phyloP scores from a whole-genome alignment of 805 yeast species.

The Saccharomyces mikatae region DNA sequence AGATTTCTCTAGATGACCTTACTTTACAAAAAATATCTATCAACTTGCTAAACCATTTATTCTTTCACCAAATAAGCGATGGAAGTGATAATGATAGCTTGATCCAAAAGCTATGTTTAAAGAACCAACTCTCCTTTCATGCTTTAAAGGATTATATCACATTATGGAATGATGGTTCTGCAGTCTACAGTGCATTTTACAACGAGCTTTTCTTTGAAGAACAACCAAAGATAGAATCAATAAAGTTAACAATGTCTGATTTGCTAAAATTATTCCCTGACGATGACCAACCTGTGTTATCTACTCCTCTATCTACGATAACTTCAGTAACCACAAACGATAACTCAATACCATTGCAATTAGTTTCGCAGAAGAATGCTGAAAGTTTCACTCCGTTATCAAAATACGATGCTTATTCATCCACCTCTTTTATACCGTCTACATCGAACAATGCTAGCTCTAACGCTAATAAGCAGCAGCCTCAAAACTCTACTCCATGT shows the following conservation, averaged over 20 bases:
- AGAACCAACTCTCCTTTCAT: slow-evolving; percentile 21
- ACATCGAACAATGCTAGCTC: neutral
- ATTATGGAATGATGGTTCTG: slow-evolving; percentile 33
- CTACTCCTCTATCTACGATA: neutral
- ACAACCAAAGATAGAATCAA: slow-evolving; percentile 14
- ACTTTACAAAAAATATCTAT: slow-evolving; percentile 29
- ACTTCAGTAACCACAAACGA: neutral
- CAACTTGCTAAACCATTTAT: slow-evolving; percentile 26
- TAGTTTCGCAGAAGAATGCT: slow-evolving; percentile 2
- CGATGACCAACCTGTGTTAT: slow-evolving; percentile 1
- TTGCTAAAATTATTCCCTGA: slow-evolving; percentile 14
- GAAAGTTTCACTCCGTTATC: slow-evolving; percentile 1
- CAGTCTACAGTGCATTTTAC: slow-evolving; percentile 19
- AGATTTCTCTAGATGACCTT: slow-evolving; percentile 30
- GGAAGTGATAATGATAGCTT: neutral
- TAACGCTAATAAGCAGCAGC: neutral
- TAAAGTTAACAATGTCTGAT: slow-evolving; percentile 5
- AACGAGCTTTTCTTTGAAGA: slow-evolving; percentile 11
- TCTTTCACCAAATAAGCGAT: slow-evolving; percentile 13
- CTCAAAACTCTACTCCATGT: neutral
- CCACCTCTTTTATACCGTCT: slow-evolving; percentile 20
- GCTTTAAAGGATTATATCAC: slow-evolving; percentile 19
- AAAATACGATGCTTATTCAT: slow-evolving; percentile 21
- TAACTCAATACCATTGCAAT: neutral
- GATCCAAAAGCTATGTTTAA: slow-evolving; percentile 8